Percentiles rank a stretch among this genome's conserved stretches.
phyloP scores from a whole-genome alignment of 176 grass and related monocot genomes.

The Panicum miliaceum region DNA sequence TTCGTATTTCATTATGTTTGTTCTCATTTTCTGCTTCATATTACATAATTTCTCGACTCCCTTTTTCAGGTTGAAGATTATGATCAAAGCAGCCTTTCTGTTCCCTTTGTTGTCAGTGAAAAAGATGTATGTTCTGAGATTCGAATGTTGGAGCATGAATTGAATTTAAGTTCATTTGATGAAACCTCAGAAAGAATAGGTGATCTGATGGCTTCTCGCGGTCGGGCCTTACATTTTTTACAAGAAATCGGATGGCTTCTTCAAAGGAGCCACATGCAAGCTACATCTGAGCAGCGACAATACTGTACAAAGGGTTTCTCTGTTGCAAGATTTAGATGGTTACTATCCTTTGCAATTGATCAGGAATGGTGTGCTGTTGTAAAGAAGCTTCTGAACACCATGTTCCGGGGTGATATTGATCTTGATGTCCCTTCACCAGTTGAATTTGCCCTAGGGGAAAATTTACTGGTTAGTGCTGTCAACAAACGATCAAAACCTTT shows the following conservation, averaged over 20 bases:
- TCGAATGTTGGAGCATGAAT: slow-evolving; percentile 55
- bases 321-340: slow-evolving; percentile 51
- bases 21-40: slow-evolving; percentile 16
- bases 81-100: slow-evolving; percentile 70
- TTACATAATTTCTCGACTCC: neutral
- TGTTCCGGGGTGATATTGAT: slow-evolving; percentile 59
- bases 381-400: slow-evolving; percentile 65
- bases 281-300: slow-evolving; percentile 42
- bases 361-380: slow-evolving; percentile 66
- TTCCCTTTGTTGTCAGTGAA: slow-evolving; percentile 81
- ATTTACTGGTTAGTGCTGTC: slow-evolving; percentile 51
- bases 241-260: slow-evolving; percentile 77
- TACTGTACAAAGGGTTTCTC: slow-evolving; percentile 39
- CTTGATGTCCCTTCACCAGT: slow-evolving; percentile 45
- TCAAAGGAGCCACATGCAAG: slow-evolving; percentile 44
- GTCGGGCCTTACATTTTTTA: slow-evolving; percentile 52
- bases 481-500: slow-evolving; percentile 62
- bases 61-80: slow-evolving; percentile 67
- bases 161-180: slow-evolving; percentile 52
- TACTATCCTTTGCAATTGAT: slow-evolving; percentile 60
- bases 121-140: slow-evolving; percentile 70
- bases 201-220: slow-evolving; percentile 16
- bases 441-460: slow-evolving; percentile 57
- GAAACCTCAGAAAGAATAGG: slow-evolving; percentile 27
- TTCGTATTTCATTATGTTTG: slow-evolving; percentile 9